phyloP scores from a whole-genome alignment of 805 yeast genomes.

The Huiozyma sinensis region DNA sequence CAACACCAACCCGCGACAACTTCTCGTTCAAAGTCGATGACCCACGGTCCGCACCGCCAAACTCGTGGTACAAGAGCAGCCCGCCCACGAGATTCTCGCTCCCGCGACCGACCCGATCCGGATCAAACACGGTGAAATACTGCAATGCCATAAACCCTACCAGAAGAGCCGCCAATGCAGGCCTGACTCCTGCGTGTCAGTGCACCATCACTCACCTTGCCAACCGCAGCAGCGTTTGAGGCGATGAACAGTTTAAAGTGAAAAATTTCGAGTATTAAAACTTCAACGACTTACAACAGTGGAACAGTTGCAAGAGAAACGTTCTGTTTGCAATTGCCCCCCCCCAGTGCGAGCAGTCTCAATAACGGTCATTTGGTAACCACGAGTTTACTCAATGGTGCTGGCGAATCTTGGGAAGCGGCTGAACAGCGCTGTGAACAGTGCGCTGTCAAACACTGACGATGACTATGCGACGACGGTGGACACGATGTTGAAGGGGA shows the following conservation, averaged over 20 bases:
- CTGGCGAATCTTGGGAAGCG: conserved; percentile 71
- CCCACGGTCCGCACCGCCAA: conserved; percentile 5
- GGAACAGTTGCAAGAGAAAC: too few relatives aligned
- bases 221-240: too few relatives aligned
- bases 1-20: conserved; percentile 32
- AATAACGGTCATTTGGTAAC: too few relatives aligned
- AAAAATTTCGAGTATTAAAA: too few relatives aligned
- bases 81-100: conserved; percentile 25
- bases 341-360: too few relatives aligned
- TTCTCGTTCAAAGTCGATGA: conserved; percentile 24
- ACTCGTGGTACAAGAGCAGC: conserved; percentile 28
- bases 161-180: too few relatives aligned
- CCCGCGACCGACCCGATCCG: conserved; percentile 25
- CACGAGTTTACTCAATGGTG: conserved; percentile 38
- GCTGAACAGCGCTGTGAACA: conserved; percentile 62
- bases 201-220: too few relatives aligned
- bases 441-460: conserved; percentile 45
- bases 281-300: too few relatives aligned
- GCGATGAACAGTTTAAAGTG: too few relatives aligned
- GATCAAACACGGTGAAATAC: conserved; percentile 32
- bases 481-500: conserved; percentile 70
- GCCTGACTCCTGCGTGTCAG: too few relatives aligned
- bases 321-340: too few relatives aligned
- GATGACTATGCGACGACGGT: conserved; percentile 50
- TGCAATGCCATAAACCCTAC: conserved; percentile 10